A percentile compares a stretch with the other conserved stretches of the same genome.
phyloP scores from a whole-genome alignment of 805 yeast genomes.

The Yarrowia divulgata region DNA sequence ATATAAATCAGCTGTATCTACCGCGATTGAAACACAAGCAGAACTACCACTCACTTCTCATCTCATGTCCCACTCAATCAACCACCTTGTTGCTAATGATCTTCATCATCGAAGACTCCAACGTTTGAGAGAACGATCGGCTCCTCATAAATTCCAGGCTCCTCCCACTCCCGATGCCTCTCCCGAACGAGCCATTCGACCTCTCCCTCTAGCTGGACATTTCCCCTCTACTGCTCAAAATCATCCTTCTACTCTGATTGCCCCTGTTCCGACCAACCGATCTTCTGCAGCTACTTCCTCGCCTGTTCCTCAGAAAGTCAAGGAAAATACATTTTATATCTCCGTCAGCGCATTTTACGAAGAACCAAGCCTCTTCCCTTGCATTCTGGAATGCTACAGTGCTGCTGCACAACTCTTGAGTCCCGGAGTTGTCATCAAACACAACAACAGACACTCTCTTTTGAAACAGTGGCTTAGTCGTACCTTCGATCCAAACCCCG shows the following conservation, averaged over 20 bases:
- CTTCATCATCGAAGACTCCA: too few species aligned
- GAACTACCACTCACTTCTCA: too few species aligned
- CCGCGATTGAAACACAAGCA: too few species aligned
- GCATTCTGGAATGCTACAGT: constrained; percentile 5
- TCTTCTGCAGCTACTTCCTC: too few species aligned
- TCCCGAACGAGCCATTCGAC: too few species aligned
- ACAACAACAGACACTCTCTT: background rate
- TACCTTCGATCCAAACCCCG: background rate
- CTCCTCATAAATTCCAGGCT: too few species aligned
- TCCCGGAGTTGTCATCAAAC: background rate
- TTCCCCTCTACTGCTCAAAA: background rate
- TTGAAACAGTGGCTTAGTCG: background rate
- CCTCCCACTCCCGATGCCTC: too few species aligned
- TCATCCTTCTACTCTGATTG: background rate
- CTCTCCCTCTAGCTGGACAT: too few species aligned
- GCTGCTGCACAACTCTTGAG: background rate
- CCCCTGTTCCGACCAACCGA: background rate
- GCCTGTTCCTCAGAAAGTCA: background rate
- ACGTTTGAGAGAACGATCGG: too few species aligned
- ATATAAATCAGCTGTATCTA: too few species aligned
- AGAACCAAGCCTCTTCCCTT: background rate
- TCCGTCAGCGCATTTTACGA: background rate
- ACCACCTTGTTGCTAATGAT: too few species aligned
- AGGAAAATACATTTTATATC: background rate
- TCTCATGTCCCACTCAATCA: too few species aligned